These are phyloP conservation scores for Glycyrrhiza uralensis DNA, from an alignment of 306 rosid species.

Conservation along the genomic window DNA sequence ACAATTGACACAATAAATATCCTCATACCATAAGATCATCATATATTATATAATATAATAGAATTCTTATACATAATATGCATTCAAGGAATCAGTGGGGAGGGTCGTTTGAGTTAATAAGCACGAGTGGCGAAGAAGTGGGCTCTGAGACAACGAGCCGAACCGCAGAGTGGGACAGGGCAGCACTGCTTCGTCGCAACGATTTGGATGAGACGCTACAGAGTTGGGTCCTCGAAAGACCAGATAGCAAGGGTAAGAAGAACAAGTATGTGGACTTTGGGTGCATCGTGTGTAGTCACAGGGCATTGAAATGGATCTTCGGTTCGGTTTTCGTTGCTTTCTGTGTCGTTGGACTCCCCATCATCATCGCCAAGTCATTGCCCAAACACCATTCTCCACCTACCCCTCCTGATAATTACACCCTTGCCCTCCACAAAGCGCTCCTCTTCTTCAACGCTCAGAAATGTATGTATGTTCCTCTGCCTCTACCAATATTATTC, in stretches of 20 bases:
- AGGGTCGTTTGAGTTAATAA: constrained; percentile 49
- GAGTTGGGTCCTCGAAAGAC: constrained; percentile 48
- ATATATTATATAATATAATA: too few species aligned
- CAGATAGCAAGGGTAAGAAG: constrained; percentile 27
- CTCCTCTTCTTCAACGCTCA: constrained; percentile 66
- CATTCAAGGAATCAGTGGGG: constrained; percentile 59
- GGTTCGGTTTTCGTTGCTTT: constrained; percentile 34
- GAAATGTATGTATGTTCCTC: constrained; percentile 40
- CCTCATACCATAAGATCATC: too few species aligned
- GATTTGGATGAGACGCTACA: constrained; percentile 42
- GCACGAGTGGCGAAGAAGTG: constrained; percentile 7
- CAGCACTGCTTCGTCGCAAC: constrained; percentile 32
- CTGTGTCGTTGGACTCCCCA: constrained; percentile 48
- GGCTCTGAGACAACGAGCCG: neutral
- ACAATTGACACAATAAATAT: too few species aligned
- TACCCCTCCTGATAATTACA: constrained; percentile 49
- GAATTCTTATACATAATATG: too few species aligned
- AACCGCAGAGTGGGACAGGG: constrained; percentile 43
- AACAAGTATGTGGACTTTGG: constrained; percentile 60
- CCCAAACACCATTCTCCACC: constrained; percentile 35
- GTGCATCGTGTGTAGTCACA: constrained; percentile 39
- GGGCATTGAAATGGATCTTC: constrained; percentile 43
- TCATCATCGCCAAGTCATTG: constrained; percentile 38
- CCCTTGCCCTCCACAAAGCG: constrained; percentile 52
- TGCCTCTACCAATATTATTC: neutral